These are phyloP conservation scores for Coemansia sp. DNA, from an alignment of 192 early-diverging fungal genomes.

Conservation along the genomic window DNA sequence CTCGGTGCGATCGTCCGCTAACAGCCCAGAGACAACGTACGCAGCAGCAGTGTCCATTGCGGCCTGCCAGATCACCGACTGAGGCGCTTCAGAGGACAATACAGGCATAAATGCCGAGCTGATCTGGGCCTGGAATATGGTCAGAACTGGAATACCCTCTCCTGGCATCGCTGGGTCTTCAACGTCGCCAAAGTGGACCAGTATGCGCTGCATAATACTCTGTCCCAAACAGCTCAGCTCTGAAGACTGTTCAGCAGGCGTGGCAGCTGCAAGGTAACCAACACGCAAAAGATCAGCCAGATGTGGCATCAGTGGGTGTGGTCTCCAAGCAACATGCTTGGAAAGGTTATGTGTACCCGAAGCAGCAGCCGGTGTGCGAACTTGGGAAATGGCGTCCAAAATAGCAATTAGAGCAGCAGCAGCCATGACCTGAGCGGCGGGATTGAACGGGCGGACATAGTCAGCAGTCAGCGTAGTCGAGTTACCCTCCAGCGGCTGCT, in stretches of 20 bases:
- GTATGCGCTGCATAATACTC: constrained; percentile 69
- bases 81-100: constrained; percentile 1
- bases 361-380: not conserved
- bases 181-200: constrained; percentile 69
- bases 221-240: constrained; percentile 79
- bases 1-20: constrained; percentile 11
- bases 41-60: constrained; percentile 24
- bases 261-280: constrained; percentile 85
- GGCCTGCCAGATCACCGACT: constrained; percentile 6
- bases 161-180: constrained; percentile 90
- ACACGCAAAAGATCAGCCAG: constrained; percentile 86
- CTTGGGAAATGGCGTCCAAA: constrained; percentile 13
- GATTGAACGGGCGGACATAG: constrained; percentile 14
- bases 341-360: not conserved
- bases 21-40: constrained; percentile 31
- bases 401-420: constrained; percentile 17
- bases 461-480: not conserved
- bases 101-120: constrained; percentile 86
- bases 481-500: not conserved
- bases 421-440: constrained; percentile 14
- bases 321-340: constrained; percentile 19
- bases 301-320: constrained; percentile 33
- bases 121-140: constrained; percentile 94
- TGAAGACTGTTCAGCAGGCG: constrained; percentile 53
- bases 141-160: constrained; percentile 64